Evolutionary conservation across 345 rosid genomes (phyloP), one percentile per base, ranked within the genome.

Genomic region (Trapa bicornis): DNA sequence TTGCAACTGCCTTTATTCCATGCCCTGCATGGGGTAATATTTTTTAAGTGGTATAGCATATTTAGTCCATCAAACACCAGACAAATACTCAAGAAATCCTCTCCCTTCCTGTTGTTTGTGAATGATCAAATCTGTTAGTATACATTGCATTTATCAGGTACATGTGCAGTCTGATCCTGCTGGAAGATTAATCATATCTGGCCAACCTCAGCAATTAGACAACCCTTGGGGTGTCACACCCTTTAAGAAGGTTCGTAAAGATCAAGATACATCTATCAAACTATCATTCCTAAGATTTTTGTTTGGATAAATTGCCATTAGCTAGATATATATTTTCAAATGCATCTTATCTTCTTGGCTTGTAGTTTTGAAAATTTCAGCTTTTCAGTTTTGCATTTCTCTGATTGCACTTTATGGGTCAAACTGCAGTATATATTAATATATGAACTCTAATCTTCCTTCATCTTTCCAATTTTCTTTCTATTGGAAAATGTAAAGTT

Each of bases 161-260:
- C 85, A 82, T n/a, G 86, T 87, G 71, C 92, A 87, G 69, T 83
- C 89, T 29, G 92, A 85, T 80, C 89, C 92, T 66, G 87, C 78
- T 29, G 89, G 92, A 47, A 87, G 85, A 7, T 78, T 87, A 70
- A 80, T 87, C 52, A 87, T 87, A 83, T 77, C 87, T 14, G 92
- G 92, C 64, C 79, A 83, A 37, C 92, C 89, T 15, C 78, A 80
- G 77, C 81, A 86, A 64, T 72, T 80, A 67, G 85, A 86, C 73
- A 86, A 86, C 74, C 89, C 87, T 54, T 84, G 89, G 92, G 92
- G 92, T 37, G 83, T 86, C 67, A 81, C 86, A 37, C 92, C 89
- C 15, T 84, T 86, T 67, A 81, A 83, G 67, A 86, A 86, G 89
- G 89, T 86, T 74, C 60, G 82, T 70, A 36, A 8, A 71, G 64